phyloP scores from a whole-genome alignment of 2,329 filamentous ascomycete genomes.

The Dothidotthia symphoricarpi region DNA sequence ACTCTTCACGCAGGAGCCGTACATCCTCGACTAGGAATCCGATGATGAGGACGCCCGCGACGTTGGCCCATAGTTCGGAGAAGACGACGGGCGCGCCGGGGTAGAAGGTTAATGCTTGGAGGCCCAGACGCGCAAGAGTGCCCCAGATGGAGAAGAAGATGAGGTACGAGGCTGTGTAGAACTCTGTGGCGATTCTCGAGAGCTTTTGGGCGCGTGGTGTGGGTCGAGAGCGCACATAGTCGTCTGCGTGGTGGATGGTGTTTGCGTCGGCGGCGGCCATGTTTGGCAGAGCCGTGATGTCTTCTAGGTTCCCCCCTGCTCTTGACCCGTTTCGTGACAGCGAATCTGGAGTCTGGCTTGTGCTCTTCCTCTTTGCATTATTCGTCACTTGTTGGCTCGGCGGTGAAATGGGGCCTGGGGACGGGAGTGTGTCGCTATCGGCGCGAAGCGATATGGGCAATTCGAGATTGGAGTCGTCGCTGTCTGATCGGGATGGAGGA shows the following conservation, averaged over 20 bases:
- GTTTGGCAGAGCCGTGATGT: conserved; percentile 32
- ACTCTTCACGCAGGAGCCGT: conserved; percentile 69
- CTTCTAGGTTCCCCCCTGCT: not conserved
- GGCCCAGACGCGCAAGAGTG: conserved; percentile 76
- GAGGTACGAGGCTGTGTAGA: conserved; percentile 74
- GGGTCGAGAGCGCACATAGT: conserved; percentile 11
- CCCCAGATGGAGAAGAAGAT: conserved; percentile 83
- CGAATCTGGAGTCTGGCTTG: no score
- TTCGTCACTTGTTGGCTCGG: not conserved
- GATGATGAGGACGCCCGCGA: conserved; percentile 76
- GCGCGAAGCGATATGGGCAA: conserved; percentile 8
- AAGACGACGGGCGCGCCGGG: conserved; percentile 73
- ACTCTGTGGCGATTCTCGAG: conserved; percentile 38
- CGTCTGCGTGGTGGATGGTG: conserved; percentile 7
- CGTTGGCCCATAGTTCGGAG: conserved; percentile 81
- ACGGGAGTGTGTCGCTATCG: conserved; percentile 5
- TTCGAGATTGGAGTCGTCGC: no score
- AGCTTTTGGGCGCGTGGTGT: conserved; percentile 14
- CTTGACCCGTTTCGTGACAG: no score
- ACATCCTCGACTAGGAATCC: conserved; percentile 81
- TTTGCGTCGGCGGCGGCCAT: conserved; percentile 12
- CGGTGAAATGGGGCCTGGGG: conserved; percentile 1
- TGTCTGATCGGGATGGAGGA: no score
- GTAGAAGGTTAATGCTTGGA: conserved; percentile 77
- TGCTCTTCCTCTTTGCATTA: no score